Evolutionary conservation across 2,329 filamentous ascomycete genomes (phyloP).

Genomic region (Pyrenophora teres): DNA sequence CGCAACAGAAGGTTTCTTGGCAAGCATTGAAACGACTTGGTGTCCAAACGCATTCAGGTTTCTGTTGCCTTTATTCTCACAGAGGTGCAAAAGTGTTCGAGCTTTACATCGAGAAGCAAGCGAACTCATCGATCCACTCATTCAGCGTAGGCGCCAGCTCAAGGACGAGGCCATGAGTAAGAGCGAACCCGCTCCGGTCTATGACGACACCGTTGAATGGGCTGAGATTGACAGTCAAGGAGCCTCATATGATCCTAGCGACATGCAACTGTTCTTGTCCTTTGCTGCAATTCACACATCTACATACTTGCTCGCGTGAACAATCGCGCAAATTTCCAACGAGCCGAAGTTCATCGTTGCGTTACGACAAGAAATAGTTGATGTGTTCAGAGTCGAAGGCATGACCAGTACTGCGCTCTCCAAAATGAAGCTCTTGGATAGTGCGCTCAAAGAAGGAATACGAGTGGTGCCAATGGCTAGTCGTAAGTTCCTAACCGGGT

Average conservation of each 20-base stretch:
- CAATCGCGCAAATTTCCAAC: background rate
- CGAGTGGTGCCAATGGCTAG: background rate
- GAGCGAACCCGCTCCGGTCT: background rate
- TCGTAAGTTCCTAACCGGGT: background rate
- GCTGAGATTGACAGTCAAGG: background rate
- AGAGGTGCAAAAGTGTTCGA: background rate
- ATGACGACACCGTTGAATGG: background rate
- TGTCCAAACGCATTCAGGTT: background rate
- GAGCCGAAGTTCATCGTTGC: background rate
- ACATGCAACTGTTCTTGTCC: background rate
- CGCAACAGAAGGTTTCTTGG: conserved; percentile 16
- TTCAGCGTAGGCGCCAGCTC: background rate
- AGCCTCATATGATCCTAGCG: background rate
- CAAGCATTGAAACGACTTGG: background rate
- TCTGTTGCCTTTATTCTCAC: background rate
- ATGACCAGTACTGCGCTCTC: background rate
- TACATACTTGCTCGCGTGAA: background rate
- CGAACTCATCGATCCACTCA: background rate
- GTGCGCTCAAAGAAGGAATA: background rate
- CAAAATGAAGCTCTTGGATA: background rate
- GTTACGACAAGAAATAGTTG: background rate
- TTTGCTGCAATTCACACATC: conserved; percentile 1
- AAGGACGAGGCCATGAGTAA: background rate
- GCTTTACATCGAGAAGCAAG: background rate
- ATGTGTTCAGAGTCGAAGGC: background rate